phyloP scores from a whole-genome alignment of 352 stramenopile species.

The Phytophthora cactorum region DNA sequence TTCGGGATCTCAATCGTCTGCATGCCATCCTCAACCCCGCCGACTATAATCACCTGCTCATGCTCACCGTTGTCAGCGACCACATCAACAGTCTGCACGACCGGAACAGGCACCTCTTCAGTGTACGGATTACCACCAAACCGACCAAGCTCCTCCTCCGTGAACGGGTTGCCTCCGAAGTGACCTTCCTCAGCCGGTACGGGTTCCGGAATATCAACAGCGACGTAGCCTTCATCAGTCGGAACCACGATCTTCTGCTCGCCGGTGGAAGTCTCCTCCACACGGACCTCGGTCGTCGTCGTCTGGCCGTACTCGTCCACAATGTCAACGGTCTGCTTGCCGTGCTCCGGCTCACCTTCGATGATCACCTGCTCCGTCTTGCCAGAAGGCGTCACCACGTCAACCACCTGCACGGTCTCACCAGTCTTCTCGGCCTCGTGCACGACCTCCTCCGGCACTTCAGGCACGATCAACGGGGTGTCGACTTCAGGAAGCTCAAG shows the following conservation, averaged over 20 bases:
- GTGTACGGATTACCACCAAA: neutral
- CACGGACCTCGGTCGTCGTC: neutral
- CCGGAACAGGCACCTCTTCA: neutral
- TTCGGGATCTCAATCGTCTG: slow-evolving; percentile 14
- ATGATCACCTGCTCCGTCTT: neutral
- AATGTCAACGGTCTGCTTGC: neutral
- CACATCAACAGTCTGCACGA: slow-evolving; percentile 13
- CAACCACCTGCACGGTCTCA: neutral
- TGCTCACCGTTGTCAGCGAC: slow-evolving; percentile 4
- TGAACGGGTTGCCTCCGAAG: slow-evolving; percentile 3
- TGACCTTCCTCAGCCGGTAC: too few relatives aligned
- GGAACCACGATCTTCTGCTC: slow-evolving; percentile 11
- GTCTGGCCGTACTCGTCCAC: neutral
- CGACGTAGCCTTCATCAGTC: neutral
- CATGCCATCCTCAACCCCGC: slow-evolving; percentile 10
- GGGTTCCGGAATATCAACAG: neutral
- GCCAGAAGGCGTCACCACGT: neutral
- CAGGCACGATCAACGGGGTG: slow-evolving; percentile 5
- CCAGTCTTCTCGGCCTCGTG: neutral
- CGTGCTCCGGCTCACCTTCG: neutral
- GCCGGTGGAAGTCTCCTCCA: slow-evolving; percentile 2
- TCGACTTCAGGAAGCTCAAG: slow-evolving; percentile 10
- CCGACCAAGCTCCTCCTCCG: neutral
- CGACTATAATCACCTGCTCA: slow-evolving; percentile 12
- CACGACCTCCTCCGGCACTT: neutral